Base-by-base conservation (phyloP, 176 grass and related monocot genomes). In the Aegilops bicornis region DNA sequence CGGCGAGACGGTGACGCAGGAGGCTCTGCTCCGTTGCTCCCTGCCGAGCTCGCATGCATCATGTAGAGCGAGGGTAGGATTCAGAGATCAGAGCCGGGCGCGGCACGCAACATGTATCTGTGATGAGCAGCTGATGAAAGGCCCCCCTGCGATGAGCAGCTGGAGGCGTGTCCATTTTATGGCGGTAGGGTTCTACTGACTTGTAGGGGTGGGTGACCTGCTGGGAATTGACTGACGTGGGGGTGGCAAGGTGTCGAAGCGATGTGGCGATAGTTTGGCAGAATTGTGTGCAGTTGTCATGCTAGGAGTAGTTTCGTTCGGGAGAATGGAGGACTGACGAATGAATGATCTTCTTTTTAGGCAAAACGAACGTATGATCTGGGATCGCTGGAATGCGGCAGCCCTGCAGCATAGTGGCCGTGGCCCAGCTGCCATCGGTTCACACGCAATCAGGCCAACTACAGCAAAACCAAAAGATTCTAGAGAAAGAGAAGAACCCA, bases 41-140 rank as follows among this genome's bases (percentile, higher is more conserved):
- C 27, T 7, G 64, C 14, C 20, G 9, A 77, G 15, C 83, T 37
- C 16, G 30, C 67, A 60, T 64, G 59, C 12, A 79, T 42, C 59
- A 64, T 35, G 32, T 37, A 8, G 10, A 43, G 40, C 39, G 8
- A 70, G 45, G 64, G 64, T 60, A 70, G 45, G 42, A 45, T 60
- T 84, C 82, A 84, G 69, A 62, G 19, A 23, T 83, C 52, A 73
- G 69, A 61, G 19, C 48, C 52, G 42, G 52, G 61, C 52, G n/a
- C 31, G 31, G 31, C 23, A 69, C 65, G 31, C 66, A 69, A 69
- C 3, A 73, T 20, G 13, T 13, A 43, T 11, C 2, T 48, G 47
- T 48, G 47, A 48, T 31, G 31, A 31, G 31, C 31, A 31, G 67
- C 17, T 37, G 42, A 47, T 64, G 62, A 69, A 20, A 20, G 66